Conservation (phyloP, 345 rosid genomes). For the Hibiscus mutabilis region DNA sequence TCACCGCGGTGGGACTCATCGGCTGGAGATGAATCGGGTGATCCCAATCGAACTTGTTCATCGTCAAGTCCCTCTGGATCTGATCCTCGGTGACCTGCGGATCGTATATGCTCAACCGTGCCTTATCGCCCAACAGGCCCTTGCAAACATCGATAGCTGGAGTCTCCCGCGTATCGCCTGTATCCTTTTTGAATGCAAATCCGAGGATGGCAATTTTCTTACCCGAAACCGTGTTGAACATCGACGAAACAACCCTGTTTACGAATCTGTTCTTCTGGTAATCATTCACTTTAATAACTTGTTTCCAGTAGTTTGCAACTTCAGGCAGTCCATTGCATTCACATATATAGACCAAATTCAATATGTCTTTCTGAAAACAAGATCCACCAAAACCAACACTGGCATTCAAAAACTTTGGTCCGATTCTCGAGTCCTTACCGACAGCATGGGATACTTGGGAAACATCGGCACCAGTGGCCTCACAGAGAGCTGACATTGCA, state of each 20-base stretch:
- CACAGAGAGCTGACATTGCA: constrained; percentile 83
- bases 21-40: constrained; percentile 79
- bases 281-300: constrained; percentile 73
- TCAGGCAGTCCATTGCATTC: constrained; percentile 76
- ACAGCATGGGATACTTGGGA: constrained; percentile 53
- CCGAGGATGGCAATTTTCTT: constrained; percentile 80
- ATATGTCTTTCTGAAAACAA: constrained; percentile 78
- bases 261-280: constrained; percentile 72
- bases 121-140: constrained; percentile 66
- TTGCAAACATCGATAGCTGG: constrained; percentile 82
- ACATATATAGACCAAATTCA: constrained; percentile 67
- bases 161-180: constrained; percentile 79
- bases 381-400: constrained; percentile 92
- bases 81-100: constrained; percentile 75
- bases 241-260: constrained; percentile 66
- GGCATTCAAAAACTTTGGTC: constrained; percentile 68
- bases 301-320: constrained; percentile 77
- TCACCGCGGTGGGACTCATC: constrained; percentile 42
- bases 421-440: constrained; percentile 72
- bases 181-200: constrained; percentile 85
- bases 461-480: constrained; percentile 79
- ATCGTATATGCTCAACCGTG: constrained; percentile 63
- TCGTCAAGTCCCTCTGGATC: constrained; percentile 55
- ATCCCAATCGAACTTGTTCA: constrained; percentile 79
- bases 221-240: constrained; percentile 69